Percentiles rank a stretch among this genome's conserved stretches.
phyloP scores from a whole-genome alignment of 208 protist genomes.

The Trichomonas gallinae region DNA sequence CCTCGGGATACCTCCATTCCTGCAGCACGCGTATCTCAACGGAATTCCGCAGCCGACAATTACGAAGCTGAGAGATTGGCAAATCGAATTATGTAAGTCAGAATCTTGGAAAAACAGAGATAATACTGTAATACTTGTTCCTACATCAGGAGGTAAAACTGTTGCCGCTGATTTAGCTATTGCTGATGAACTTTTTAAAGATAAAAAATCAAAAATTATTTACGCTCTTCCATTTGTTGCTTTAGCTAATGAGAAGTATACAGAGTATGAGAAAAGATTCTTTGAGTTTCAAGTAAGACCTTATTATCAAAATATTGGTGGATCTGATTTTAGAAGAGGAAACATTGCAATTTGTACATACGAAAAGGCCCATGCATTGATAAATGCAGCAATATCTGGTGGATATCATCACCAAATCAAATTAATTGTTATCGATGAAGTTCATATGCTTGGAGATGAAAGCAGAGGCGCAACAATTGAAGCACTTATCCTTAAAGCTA shows the following conservation, averaged over 20 bases:
- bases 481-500: neutral
- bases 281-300: neutral
- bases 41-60: neutral
- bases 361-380: neutral
- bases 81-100: neutral
- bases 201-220: neutral
- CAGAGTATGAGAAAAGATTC: neutral
- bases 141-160: slow-evolving; percentile 21
- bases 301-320: slow-evolving; percentile 17
- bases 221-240: slow-evolving; percentile 5
- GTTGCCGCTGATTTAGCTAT: neutral
- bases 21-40: neutral
- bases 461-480: neutral
- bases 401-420: neutral
- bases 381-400: neutral
- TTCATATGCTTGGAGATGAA: neutral
- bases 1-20: neutral
- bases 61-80: neutral
- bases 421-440: slow-evolving; percentile 14
- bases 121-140: neutral
- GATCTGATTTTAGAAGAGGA: neutral
- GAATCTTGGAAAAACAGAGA: neutral
- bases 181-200: neutral
- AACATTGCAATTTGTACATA: slow-evolving; percentile 13
- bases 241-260: slow-evolving; percentile 10